Evolutionary conservation across 2,329 filamentous ascomycete genomes (phyloP), one percentile per base, ranked within the genome.

Genomic region (Cladophialophora bantiana): DNA sequence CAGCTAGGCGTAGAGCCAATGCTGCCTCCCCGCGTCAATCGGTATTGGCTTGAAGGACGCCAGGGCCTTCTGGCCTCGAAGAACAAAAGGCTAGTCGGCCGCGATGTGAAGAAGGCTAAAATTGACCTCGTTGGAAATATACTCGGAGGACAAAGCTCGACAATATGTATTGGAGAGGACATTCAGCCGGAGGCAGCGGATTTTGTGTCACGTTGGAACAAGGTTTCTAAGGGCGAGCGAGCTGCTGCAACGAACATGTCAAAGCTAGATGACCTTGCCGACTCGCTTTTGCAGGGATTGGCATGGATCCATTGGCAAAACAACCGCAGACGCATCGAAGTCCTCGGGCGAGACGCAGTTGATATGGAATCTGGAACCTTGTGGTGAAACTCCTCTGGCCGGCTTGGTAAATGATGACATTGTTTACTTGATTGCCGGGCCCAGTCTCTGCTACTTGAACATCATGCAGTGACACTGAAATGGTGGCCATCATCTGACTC

Each of bases 211-310:
- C 52, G 42, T 26, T 67, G 61, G 58, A 64, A 61, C 13, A 68
- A 70, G 34, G 61, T 36, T 32, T 50, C 34, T 2, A 62, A 42
- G 18, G 18, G 2, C 7, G 66, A 59, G 35, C 61, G 57, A 48
- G 42, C 40, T 35, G 48, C 35, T 31, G 42, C 7, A 7, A 40
- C 32, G 7, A 45, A 56, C 59, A 67, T 70, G n/a, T 52, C 74
- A n/a, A 95, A 95, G 77, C 77, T 94, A 61, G 92, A 96, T 77
- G 92, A 96, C 79, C 78, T 96, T 58, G 90, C 92, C 0, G 92
- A 96, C 79, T 91, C 89, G 75, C 79, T 95, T 32, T 76, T 95
- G 62, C 92, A 96, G 77, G 92, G 88, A 1, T 83, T 92, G 66
- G 89, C 91, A 2, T 94, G 90, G 88, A 77, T 92, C 42, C 83